phyloP scores from a whole-genome alignment of 768 basidiomycete genomes.

The Tulasnella sp. region DNA sequence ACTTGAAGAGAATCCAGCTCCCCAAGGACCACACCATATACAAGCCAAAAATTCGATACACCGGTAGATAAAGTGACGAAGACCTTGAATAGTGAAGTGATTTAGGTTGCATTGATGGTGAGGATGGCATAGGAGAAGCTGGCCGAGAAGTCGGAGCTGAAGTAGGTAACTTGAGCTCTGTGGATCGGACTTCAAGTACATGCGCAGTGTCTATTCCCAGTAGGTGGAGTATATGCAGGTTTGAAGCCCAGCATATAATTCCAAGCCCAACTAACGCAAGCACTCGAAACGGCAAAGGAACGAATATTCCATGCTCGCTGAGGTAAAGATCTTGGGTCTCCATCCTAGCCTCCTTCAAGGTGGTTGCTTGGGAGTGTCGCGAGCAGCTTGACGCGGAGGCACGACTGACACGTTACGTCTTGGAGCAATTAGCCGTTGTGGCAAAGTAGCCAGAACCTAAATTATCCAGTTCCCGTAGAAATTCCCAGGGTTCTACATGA shows the following conservation, averaged over 20 bases:
- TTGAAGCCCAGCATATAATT: constrained; percentile 83
- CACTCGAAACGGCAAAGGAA: constrained; percentile 89
- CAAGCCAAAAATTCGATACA: constrained; percentile 52
- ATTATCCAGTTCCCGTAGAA: too few relatives aligned
- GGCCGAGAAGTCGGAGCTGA: constrained; percentile 2
- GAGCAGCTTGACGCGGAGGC: too few relatives aligned
- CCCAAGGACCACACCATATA: constrained; percentile 49
- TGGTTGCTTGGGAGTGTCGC: too few relatives aligned
- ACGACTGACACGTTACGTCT: too few relatives aligned
- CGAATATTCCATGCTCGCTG: too few relatives aligned
- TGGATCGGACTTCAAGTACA: constrained; percentile 47
- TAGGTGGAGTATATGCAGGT: constrained; percentile 68
- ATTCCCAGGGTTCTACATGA: too few relatives aligned
- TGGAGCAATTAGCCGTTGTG: too few relatives aligned
- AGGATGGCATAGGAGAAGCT: not conserved
- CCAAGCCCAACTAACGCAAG: constrained; percentile 67
- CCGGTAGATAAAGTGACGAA: constrained; percentile 37
- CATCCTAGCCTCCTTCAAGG: too few relatives aligned
- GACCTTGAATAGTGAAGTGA: constrained; percentile 27
- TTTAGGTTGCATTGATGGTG: constrained; percentile 25
- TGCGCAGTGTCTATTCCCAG: constrained; percentile 60
- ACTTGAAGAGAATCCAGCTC: constrained; percentile 59
- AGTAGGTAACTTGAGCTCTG: constrained; percentile 14
- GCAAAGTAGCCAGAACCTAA: too few relatives aligned
- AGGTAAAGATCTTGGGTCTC: too few relatives aligned